phyloP scores from a whole-genome alignment of 2,329 filamentous ascomycete genomes.

The Spiromastix sp. region DNA sequence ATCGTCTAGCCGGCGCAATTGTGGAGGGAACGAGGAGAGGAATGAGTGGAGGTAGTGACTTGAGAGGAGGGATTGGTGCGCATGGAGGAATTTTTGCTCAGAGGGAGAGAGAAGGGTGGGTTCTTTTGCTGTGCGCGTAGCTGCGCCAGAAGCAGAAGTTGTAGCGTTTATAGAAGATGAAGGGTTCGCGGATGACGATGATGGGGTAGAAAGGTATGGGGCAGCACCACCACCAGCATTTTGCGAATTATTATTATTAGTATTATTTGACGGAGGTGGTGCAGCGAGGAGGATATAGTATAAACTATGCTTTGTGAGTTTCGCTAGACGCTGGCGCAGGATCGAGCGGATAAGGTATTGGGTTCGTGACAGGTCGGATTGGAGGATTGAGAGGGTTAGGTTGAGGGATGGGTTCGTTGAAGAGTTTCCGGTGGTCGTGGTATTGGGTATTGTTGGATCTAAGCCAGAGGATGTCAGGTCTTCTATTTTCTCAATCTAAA shows the following conservation, averaged over 20 bases:
- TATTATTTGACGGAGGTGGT: slow-evolving; percentile 9
- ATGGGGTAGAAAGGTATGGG: no score
- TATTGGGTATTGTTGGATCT: slow-evolving; percentile 33
- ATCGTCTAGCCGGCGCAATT: slow-evolving; percentile 79
- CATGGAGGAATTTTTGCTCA: slow-evolving; percentile 71
- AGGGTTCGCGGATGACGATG: not conserved
- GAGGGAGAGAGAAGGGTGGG: slow-evolving; percentile 56
- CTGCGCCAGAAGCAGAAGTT: slow-evolving; percentile 11
- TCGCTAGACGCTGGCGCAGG: slow-evolving; percentile 73
- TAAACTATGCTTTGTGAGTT: slow-evolving; percentile 49
- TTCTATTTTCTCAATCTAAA: slow-evolving; percentile 56
- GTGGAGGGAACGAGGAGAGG: slow-evolving; percentile 66
- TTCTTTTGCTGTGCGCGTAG: slow-evolving; percentile 25
- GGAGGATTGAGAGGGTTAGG: slow-evolving; percentile 85
- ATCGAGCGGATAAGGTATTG: slow-evolving; percentile 84
- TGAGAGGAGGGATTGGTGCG: slow-evolving; percentile 75
- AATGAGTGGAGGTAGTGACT: slow-evolving; percentile 81
- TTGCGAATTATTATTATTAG: slow-evolving; percentile 3
- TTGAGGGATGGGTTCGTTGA: slow-evolving; percentile 85
- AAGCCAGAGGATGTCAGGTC: slow-evolving; percentile 38
- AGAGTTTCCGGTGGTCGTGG: slow-evolving; percentile 49
- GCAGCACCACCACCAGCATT: not conserved
- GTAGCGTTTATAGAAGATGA: not conserved
- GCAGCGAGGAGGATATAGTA: slow-evolving; percentile 27
- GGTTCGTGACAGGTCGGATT: slow-evolving; percentile 90